These are phyloP conservation scores for Kwoniella sp. DNA, from an alignment of 768 basidiomycete genomes.

Conservation along the genomic window DNA sequence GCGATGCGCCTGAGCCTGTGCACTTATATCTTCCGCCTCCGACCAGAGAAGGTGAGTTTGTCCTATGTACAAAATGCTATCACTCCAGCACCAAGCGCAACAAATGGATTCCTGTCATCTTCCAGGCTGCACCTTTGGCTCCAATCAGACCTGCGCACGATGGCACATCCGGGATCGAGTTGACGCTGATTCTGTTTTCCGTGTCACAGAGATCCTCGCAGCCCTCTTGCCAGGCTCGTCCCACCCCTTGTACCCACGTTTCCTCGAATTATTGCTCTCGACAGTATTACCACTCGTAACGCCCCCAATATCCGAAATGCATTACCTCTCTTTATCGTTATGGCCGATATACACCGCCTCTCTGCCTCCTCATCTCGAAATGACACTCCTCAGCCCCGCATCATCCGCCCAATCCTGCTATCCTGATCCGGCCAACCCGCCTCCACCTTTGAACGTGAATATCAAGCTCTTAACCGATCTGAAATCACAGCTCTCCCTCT, in stretches of 20 bases:
- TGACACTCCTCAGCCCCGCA: slow-evolving; percentile 18
- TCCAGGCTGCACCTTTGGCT: neutral
- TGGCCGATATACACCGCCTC: slow-evolving; percentile 53
- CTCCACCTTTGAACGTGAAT: slow-evolving; percentile 39
- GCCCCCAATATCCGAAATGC: slow-evolving; percentile 31
- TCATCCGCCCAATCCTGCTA: neutral
- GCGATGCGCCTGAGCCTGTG: slow-evolving; percentile 48
- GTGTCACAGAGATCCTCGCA: slow-evolving; percentile 31
- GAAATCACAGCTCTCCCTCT: slow-evolving; percentile 45
- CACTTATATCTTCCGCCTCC: slow-evolving; percentile 42
- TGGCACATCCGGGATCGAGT: no score
- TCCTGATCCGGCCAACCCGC: slow-evolving; percentile 14
- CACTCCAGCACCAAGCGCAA: no score
- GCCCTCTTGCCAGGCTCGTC: slow-evolving; percentile 27
- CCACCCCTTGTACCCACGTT: slow-evolving; percentile 52
- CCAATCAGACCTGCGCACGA: no score
- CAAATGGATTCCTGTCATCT: neutral
- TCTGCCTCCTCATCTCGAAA: slow-evolving; percentile 41
- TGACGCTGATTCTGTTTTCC: neutral
- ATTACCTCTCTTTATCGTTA: slow-evolving; percentile 38
- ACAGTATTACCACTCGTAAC: slow-evolving; percentile 39
- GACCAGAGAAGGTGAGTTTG: slow-evolving; percentile 42
- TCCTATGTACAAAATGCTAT: no score
- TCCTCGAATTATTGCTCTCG: slow-evolving; percentile 50
- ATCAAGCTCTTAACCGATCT: slow-evolving; percentile 51